Evolutionary conservation across 129 eudicot species (phyloP).

Genomic region (Flaveria brownii): DNA sequence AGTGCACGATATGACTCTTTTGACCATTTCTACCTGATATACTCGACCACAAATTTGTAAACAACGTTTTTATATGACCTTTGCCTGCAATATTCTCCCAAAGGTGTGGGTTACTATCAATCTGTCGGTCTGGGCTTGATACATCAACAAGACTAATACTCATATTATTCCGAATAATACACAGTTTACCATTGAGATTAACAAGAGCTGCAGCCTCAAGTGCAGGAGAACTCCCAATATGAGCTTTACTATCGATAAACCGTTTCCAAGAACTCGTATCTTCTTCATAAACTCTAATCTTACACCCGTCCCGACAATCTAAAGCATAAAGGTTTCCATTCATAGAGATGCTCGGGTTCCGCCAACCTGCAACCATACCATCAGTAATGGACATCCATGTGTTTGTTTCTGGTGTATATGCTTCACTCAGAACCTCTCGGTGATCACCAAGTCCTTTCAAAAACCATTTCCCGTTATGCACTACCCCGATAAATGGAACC

Average conservation of each 20-base stretch:
- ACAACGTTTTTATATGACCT: slow-evolving; percentile 70
- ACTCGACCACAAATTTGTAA: slow-evolving; percentile 87
- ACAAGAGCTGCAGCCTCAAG: slow-evolving; percentile 97
- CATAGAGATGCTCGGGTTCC: slow-evolving; percentile 92
- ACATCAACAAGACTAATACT: slow-evolving; percentile 91
- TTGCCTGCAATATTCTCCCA: slow-evolving; percentile 90
- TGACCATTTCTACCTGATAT: slow-evolving; percentile 81
- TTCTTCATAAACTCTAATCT: slow-evolving; percentile 76
- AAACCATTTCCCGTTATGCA: slow-evolving; percentile 82
- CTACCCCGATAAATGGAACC: slow-evolving; percentile 95
- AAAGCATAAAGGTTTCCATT: slow-evolving; percentile 81
- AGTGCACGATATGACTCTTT: slow-evolving; percentile 90
- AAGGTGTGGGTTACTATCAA: slow-evolving; percentile 78
- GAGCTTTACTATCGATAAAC: slow-evolving; percentile 79
- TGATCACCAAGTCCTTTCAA: slow-evolving; percentile 83
- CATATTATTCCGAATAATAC: slow-evolving; percentile 90
- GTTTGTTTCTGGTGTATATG: slow-evolving; percentile 65
- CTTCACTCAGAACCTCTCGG: slow-evolving; percentile 89
- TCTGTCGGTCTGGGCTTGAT: slow-evolving; percentile 57
- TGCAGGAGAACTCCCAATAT: slow-evolving; percentile 82
- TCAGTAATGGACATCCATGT: slow-evolving; percentile 62
- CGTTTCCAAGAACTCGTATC: slow-evolving; percentile 64
- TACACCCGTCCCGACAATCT: slow-evolving; percentile 97
- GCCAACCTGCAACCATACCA: slow-evolving; percentile 92
- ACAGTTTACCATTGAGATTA: slow-evolving; percentile 77